These are phyloP conservation scores for Agastache rugosa DNA, from an alignment of 257 asterid species.

Conservation along the genomic window DNA sequence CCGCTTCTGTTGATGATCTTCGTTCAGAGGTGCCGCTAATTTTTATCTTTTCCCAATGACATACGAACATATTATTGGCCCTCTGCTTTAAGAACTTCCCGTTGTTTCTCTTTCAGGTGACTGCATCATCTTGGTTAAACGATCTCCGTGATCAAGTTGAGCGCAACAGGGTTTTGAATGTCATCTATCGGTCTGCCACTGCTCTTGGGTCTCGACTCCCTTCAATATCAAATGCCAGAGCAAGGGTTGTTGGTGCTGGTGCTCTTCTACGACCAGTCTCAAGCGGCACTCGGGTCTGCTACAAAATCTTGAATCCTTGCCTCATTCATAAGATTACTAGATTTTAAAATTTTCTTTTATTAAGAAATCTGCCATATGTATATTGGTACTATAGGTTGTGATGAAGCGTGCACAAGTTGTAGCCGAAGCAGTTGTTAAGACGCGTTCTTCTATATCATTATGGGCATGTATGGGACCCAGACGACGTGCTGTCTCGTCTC, in stretches of 20 bases:
- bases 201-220: slow-evolving; percentile 88
- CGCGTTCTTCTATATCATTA: slow-evolving; percentile 72
- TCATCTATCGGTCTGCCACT: slow-evolving; percentile 80
- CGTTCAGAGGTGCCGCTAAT: slow-evolving; percentile 71
- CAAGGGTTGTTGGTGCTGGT: slow-evolving; percentile 88
- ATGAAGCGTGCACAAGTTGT: slow-evolving; percentile 92
- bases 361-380: background rate
- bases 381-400: slow-evolving; percentile 57
- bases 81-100: slow-evolving; percentile 25
- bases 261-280: slow-evolving; percentile 92
- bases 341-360: background rate
- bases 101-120: slow-evolving; percentile 55
- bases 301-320: slow-evolving; percentile 26
- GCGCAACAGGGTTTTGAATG: slow-evolving; percentile 65
- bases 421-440: slow-evolving; percentile 86
- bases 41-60: slow-evolving; percentile 8
- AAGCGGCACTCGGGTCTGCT: slow-evolving; percentile 73
- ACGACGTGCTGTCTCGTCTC: slow-evolving; percentile 62
- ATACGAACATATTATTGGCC: background rate
- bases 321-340: slow-evolving; percentile 27
- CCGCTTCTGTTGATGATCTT: slow-evolving; percentile 81
- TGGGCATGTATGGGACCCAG: slow-evolving; percentile 95
- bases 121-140: slow-evolving; percentile 86
- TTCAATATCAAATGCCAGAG: slow-evolving; percentile 79
- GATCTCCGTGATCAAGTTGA: slow-evolving; percentile 93